phyloP scores from a whole-genome alignment of 345 rosid genomes.

The Angophora floribunda region DNA sequence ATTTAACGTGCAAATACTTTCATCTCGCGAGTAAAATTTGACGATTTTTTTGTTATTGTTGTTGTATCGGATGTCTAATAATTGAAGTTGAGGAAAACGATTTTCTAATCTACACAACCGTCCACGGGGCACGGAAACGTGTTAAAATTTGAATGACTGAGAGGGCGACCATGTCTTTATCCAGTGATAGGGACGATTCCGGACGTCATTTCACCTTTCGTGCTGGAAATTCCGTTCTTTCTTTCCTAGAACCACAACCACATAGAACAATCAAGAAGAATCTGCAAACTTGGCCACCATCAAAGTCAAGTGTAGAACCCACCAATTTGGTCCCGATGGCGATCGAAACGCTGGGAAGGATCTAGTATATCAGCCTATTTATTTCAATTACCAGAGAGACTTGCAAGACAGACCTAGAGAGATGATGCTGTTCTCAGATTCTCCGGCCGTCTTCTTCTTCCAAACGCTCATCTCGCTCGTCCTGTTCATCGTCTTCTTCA shows the following conservation, averaged over 20 bases:
- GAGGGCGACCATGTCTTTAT: background rate
- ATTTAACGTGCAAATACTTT: background rate
- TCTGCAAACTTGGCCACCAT: background rate
- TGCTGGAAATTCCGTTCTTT: background rate
- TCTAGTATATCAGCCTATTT: background rate
- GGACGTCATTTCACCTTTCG: background rate
- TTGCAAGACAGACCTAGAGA: background rate
- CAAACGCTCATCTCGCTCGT: constrained; percentile 5
- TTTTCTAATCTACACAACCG: background rate
- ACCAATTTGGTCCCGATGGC: background rate
- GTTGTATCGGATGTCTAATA: accelerated
- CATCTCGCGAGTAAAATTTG: background rate
- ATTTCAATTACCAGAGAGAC: background rate
- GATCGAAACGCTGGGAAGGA: background rate
- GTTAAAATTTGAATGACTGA: background rate
- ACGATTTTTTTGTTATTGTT: background rate
- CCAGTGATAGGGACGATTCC: background rate
- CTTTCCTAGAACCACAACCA: background rate
- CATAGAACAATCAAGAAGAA: background rate
- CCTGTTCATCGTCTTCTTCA: constrained; percentile 7
- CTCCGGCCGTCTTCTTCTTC: constrained; percentile 13
- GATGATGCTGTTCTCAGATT: constrained; percentile 4
- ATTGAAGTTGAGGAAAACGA: background rate
- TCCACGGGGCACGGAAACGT: background rate
- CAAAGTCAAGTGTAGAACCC: background rate